Base-by-base conservation (phyloP, 805 yeast species). In the Yamadazyma olivae region DNA sequence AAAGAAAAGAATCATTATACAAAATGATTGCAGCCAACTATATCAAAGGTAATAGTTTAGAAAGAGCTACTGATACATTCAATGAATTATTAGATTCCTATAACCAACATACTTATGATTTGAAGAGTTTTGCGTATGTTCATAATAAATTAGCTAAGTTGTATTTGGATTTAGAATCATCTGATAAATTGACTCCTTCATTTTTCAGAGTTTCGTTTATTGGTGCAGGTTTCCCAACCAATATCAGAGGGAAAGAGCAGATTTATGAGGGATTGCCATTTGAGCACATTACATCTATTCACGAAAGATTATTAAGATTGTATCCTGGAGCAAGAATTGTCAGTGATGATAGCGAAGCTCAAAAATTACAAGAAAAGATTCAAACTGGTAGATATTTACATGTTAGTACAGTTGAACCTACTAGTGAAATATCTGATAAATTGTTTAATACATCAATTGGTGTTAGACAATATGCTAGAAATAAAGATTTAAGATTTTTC, bases 241-340 rank as follows among this genome's bases (percentile, higher is more conserved):
- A 89, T 24, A 71, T 84, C 32, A 70, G 95, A 50, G 84, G 85
- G 31, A 78, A 82, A 51, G 80, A 79, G 41, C 88, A 82, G 54
- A 83, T 88, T 35, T 85, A 81, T 53, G 95, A 88, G 60, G 95
- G 96, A 5, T 68, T 78, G 35, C 88, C 95, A 20, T 88, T 84
- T 62, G 96, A 88, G 55, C 93, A 85, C 57, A 80, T 88, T 40
- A 79, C 89, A 2, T 80, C 91, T 3, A 83, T 88, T 55, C 88
- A 83, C 49, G 85, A 81, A 49, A 70, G 95, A 46, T 63, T 89
- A 41, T 71, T 81, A 48, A 75, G 79, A 50, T 59, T 84, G 31
- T 84, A 86, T 56, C 95, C 93, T 19, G 95, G 95, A 33, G 86
- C 95, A 1, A 74, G 81, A 38, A 76, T 87, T 35, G 66, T 87